Percentiles rank a stretch among this genome's conserved stretches.
These are phyloP conservation scores for Podosphaera aphanis DNA, from an alignment of 2,329 filamentous ascomycete species.

Conservation along the genomic window DNA sequence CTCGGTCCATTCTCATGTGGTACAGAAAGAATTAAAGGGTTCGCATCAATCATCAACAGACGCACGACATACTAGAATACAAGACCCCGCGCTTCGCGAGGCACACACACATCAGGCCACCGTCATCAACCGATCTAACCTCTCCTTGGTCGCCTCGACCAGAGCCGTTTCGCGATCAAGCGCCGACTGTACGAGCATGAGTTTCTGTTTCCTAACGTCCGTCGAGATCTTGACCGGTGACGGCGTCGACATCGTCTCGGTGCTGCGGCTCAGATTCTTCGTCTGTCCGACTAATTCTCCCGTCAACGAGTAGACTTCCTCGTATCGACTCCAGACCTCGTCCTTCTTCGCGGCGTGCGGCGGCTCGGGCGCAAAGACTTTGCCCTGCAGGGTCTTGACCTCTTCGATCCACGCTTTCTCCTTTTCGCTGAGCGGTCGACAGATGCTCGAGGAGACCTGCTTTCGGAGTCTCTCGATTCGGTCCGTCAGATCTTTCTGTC, in stretches of 20 bases:
- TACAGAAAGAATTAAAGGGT: no score
- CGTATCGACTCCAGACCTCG: conserved; percentile 31
- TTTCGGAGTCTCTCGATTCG: conserved; percentile 35
- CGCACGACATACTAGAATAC: no score
- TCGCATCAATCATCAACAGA: no score
- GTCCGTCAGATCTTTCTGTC: conserved; percentile 31
- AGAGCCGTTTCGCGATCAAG: conserved; percentile 43
- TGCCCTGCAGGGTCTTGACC: conserved; percentile 21
- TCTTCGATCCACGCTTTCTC: conserved; percentile 37
- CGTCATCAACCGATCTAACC: conserved; percentile 31
- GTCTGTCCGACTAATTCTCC: conserved; percentile 19
- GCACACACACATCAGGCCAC: not conserved
- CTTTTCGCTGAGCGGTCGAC: conserved; percentile 34
- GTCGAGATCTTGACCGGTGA: conserved; percentile 23
- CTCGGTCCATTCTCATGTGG: no score
- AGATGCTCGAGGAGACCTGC: conserved; percentile 24
- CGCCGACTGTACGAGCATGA: conserved; percentile 37
- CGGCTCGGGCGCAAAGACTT: conserved; percentile 12
- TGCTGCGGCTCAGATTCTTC: conserved; percentile 8
- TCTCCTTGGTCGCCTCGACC: conserved; percentile 39
- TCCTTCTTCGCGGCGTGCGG: conserved; percentile 13
- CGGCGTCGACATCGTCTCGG: conserved; percentile 3
- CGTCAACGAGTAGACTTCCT: conserved; percentile 21
- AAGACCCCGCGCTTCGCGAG: no score
- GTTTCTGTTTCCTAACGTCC: conserved; percentile 37